phyloP scores from a whole-genome alignment of 306 rosid genomes.

The Sphenostylis stenocarpa region DNA sequence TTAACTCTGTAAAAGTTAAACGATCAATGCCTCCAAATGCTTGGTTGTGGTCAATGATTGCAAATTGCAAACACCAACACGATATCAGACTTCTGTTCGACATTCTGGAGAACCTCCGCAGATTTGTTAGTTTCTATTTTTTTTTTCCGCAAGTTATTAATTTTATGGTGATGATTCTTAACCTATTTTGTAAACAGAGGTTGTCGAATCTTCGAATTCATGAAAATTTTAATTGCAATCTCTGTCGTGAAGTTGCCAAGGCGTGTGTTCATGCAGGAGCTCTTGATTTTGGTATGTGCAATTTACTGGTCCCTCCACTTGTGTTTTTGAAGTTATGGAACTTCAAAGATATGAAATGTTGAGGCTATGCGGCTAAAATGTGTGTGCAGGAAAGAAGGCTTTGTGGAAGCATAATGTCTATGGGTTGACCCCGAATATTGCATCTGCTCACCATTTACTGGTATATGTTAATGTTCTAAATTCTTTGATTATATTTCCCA shows the following conservation, averaged over 20 bases:
- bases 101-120: constrained; percentile 70
- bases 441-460: constrained; percentile 84
- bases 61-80: constrained; percentile 61
- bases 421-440: constrained; percentile 73
- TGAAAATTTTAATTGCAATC: constrained; percentile 66
- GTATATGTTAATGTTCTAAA: constrained; percentile 43
- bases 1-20: constrained; percentile 64
- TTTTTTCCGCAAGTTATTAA: constrained; percentile 5
- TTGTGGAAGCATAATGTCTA: constrained; percentile 84
- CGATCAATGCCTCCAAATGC: constrained; percentile 93
- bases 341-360: constrained; percentile 1
- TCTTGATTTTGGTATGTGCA: constrained; percentile 63
- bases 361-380: constrained; percentile 21
- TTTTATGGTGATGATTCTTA: constrained; percentile 9
- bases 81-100: constrained; percentile 79
- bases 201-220: constrained; percentile 85
- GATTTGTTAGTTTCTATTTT: constrained; percentile 64
- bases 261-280: constrained; percentile 80
- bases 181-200: constrained; percentile 62
- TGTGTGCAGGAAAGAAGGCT: constrained; percentile 72
- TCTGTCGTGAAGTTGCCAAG: constrained; percentile 84
- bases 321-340: background rate
- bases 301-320: background rate
- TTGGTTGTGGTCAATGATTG: constrained; percentile 88
- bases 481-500: constrained; percentile 19